These are phyloP conservation scores for Conoideocrella luteorostrata DNA, from an alignment of 2,329 filamentous ascomycete species.

Conservation along the genomic window DNA sequence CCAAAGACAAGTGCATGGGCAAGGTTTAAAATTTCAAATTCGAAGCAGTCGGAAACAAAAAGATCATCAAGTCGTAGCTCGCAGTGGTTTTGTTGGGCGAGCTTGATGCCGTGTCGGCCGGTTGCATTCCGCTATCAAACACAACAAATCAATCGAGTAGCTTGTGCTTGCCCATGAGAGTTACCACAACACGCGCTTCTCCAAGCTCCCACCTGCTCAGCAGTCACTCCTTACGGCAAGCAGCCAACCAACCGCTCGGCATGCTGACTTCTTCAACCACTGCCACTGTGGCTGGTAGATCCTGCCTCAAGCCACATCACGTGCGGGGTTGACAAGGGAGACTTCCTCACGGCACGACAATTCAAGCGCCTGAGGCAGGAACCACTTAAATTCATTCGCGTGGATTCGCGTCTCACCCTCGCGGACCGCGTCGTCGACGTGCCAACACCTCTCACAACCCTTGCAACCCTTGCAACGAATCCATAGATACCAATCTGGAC, in stretches of 20 bases:
- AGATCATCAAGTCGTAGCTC: neutral
- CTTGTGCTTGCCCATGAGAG: neutral
- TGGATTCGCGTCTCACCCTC: conserved; percentile 28
- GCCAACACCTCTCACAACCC: conserved; percentile 22
- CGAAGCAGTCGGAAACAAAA: neutral
- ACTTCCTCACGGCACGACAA: neutral
- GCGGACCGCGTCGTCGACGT: conserved; percentile 30
- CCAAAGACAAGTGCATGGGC: neutral
- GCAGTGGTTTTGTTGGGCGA: neutral
- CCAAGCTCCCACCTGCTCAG: neutral
- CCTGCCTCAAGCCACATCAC: conserved; percentile 19
- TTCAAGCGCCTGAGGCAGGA: conserved; percentile 26
- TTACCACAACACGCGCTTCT: neutral
- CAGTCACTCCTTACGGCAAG: too few species aligned
- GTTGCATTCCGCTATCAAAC: neutral
- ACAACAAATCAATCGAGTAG: neutral
- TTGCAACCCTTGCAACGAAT: conserved; percentile 10
- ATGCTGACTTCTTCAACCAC: too few species aligned
- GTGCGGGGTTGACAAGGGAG: conserved; percentile 15
- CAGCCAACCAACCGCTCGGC: too few species aligned
- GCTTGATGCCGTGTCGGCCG: neutral
- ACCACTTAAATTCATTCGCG: conserved; percentile 32
- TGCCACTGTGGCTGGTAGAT: neutral
- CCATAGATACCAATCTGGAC: conserved; percentile 4
- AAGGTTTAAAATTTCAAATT: neutral